Percentiles rank a stretch among this genome's conserved stretches.
Evolutionary conservation across 768 basidiomycete species (phyloP).

Genomic region (Holtermannia corniformis): DNA sequence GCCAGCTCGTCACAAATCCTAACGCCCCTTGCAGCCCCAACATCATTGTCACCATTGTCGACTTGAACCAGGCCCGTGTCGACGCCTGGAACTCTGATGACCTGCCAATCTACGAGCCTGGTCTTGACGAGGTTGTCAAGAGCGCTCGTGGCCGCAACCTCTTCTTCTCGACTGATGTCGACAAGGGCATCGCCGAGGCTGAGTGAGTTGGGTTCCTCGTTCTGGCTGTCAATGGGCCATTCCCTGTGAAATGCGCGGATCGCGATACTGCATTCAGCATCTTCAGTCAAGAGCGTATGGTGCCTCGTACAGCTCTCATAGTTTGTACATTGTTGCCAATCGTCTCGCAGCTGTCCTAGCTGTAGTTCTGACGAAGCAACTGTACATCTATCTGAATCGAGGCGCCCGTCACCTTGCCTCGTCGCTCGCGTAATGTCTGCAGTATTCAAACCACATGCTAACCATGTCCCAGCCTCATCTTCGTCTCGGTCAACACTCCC

Average conservation of each 20-base stretch:
- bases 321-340: too few species aligned
- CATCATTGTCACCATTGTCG: slow-evolving; percentile 92
- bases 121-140: slow-evolving; percentile 82
- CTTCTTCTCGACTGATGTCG: slow-evolving; percentile 93
- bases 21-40: slow-evolving; percentile 48
- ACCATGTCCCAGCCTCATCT: slow-evolving; percentile 60
- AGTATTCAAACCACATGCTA: not conserved
- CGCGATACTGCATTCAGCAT: too few species aligned
- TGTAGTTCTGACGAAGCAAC: too few species aligned
- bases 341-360: too few species aligned
- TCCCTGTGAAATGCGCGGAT: too few species aligned
- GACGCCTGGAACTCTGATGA: slow-evolving; percentile 87
- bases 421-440: too few species aligned
- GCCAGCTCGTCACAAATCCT: not conserved
- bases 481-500: slow-evolving; percentile 96
- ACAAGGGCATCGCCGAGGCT: slow-evolving; percentile 83
- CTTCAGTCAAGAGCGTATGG: too few species aligned
- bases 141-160: slow-evolving; percentile 84
- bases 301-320: too few species aligned
- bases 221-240: too few species aligned
- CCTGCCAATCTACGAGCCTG: slow-evolving; percentile 96
- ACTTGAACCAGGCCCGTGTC: slow-evolving; percentile 86
- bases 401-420: too few species aligned
- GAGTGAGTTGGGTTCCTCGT: too few species aligned
- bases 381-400: too few species aligned